A percentile compares a stretch with the other conserved stretches of the same genome.
Evolutionary conservation across 2,329 filamentous ascomycete species (phyloP).

Genomic region (Diaporthe aspalathi): DNA sequence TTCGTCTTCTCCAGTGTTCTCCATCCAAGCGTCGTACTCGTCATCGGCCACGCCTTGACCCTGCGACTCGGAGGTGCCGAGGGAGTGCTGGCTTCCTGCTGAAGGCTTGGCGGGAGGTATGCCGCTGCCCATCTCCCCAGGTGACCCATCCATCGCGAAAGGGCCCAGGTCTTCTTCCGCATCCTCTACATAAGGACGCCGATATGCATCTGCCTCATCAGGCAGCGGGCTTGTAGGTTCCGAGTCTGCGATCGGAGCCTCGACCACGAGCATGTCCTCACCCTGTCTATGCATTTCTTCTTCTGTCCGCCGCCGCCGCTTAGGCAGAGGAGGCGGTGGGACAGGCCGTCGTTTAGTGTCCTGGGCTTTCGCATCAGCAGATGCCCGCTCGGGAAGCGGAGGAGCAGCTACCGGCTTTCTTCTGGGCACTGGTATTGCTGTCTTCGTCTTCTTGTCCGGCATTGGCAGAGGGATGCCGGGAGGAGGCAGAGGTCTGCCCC

Average conservation of each 20-base stretch:
- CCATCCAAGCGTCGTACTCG: constrained; percentile 40
- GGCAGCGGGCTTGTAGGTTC: constrained; percentile 64
- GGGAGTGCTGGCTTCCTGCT: not conserved
- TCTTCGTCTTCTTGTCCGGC: constrained; percentile 70
- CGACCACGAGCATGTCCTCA: constrained; percentile 72
- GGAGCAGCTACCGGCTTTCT: constrained; percentile 70
- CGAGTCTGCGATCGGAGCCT: constrained; percentile 70
- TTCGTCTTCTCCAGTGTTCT: constrained; percentile 38
- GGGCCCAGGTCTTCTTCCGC: constrained; percentile 42
- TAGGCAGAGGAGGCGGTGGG: constrained; percentile 62
- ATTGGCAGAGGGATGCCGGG: constrained; percentile 82
- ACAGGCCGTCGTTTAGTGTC: constrained; percentile 46
- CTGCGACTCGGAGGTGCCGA: constrained; percentile 3
- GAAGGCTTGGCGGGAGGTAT: constrained; percentile 33
- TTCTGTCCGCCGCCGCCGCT: constrained; percentile 54
- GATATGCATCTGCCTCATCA: constrained; percentile 48
- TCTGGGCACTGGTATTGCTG: constrained; percentile 68
- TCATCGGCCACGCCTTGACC: constrained; percentile 60
- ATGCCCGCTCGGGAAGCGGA: constrained; percentile 38
- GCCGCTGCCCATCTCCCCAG: constrained; percentile 1
- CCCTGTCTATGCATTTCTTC: constrained; percentile 49
- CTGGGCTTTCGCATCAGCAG: constrained; percentile 31
- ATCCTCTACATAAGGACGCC: constrained; percentile 52
- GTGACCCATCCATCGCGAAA: constrained; percentile 17
- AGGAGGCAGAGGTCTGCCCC: constrained; percentile 84